Evolutionary conservation across 1,139 yeast species (phyloP).

Genomic region (Zygosaccharomyces pseudobailii): DNA sequence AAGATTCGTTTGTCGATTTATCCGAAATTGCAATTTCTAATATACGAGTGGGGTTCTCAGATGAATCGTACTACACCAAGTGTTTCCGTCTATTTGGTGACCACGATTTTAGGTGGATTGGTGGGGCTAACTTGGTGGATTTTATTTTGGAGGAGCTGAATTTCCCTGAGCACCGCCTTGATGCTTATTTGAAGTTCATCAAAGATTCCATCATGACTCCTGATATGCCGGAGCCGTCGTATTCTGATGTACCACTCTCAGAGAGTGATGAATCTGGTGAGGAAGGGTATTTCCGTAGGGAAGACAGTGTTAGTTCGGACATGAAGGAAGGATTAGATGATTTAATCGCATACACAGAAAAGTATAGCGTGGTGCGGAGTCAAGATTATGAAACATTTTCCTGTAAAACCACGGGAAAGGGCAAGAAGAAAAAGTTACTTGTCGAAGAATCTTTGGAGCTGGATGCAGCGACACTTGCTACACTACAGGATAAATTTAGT

Average conservation of each 20-base stretch:
- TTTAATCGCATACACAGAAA: conserved; percentile 45
- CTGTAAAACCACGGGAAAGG: conserved; percentile 50
- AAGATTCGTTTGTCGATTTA: conserved; percentile 55
- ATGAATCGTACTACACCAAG: conserved; percentile 46
- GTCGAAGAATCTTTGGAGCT: conserved; percentile 49
- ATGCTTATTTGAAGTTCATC: conserved; percentile 48
- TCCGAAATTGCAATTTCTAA: conserved; percentile 49
- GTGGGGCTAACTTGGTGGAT: conserved; percentile 47
- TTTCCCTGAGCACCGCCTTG: conserved; percentile 51
- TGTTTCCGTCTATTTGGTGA: conserved; percentile 49
- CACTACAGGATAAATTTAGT: conserved; percentile 41
- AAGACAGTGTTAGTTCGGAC: conserved; percentile 31
- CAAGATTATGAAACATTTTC: conserved; percentile 40
- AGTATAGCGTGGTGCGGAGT: conserved; percentile 33
- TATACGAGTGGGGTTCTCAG: conserved; percentile 47
- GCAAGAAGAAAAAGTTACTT: conserved; percentile 53
- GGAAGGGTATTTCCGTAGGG: conserved; percentile 33
- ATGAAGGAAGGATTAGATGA: conserved; percentile 42
- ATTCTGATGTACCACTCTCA: conserved; percentile 43
- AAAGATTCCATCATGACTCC: conserved; percentile 40
- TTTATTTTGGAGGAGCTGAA: conserved; percentile 47
- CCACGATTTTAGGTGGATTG: conserved; percentile 53
- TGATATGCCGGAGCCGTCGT: conserved; percentile 35
- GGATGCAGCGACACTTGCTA: conserved; percentile 33
- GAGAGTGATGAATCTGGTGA: conserved; percentile 36